Evolutionary conservation across 306 rosid species (phyloP).

Genomic region (Parietaria judaica): DNA sequence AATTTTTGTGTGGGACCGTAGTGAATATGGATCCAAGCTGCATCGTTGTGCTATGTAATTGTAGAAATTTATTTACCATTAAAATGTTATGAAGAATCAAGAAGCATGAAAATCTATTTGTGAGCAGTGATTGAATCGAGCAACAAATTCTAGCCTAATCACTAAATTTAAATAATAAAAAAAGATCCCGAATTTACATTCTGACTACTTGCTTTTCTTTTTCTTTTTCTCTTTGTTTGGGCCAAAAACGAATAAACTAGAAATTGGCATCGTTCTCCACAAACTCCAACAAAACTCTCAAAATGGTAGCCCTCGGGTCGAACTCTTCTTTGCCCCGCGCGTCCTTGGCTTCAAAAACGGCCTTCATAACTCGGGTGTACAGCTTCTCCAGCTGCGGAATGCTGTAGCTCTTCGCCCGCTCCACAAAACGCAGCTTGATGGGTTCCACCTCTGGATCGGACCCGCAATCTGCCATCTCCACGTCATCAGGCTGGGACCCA

Average conservation of each 20-base stretch:
- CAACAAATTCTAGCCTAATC: too few relatives aligned
- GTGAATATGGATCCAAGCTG: too few relatives aligned
- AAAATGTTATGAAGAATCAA: too few relatives aligned
- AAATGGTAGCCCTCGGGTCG: slow-evolving; percentile 46
- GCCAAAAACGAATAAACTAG: slow-evolving; percentile 19
- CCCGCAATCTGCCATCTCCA: slow-evolving; percentile 37
- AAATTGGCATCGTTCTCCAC: slow-evolving; percentile 74
- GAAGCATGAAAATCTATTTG: too few relatives aligned
- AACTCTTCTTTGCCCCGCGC: slow-evolving; percentile 24
- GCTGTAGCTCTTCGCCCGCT: slow-evolving; percentile 47
- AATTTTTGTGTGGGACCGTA: too few relatives aligned
- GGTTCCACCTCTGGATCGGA: slow-evolving; percentile 47
- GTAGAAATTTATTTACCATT: too few relatives aligned
- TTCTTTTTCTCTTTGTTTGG: too few relatives aligned
- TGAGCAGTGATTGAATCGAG: too few relatives aligned
- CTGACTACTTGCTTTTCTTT: too few relatives aligned
- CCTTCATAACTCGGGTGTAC: slow-evolving; percentile 81
- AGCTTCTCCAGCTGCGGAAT: slow-evolving; percentile 88
- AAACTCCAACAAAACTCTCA: slow-evolving; percentile 58
- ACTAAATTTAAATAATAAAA: too few relatives aligned
- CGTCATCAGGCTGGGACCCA: slow-evolving; percentile 26
- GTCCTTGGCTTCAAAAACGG: slow-evolving; percentile 54
- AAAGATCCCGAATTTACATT: too few relatives aligned
- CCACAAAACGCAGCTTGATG: slow-evolving; percentile 41
- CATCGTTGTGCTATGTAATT: too few relatives aligned